These are phyloP conservation scores for Phialophora macrospora DNA, from an alignment of 2,329 filamentous ascomycete genomes.

Conservation along the genomic window DNA sequence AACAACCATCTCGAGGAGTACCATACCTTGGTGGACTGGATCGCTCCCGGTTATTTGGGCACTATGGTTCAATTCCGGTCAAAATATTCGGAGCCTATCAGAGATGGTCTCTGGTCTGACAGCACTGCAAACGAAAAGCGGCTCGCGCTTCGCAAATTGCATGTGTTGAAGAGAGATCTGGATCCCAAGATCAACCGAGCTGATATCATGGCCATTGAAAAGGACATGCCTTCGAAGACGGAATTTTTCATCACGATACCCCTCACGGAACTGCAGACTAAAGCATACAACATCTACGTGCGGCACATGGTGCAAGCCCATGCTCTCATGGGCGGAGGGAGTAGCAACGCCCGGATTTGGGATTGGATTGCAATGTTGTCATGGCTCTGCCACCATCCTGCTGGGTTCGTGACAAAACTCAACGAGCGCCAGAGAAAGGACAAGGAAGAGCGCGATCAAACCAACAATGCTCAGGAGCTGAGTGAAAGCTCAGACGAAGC, in stretches of 20 bases:
- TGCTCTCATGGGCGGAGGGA: constrained; percentile 39
- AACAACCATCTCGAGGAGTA: constrained; percentile 86
- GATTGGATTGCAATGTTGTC: constrained; percentile 60
- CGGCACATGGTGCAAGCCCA: constrained; percentile 46
- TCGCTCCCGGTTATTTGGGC: constrained; percentile 78
- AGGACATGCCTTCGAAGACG: constrained; percentile 72
- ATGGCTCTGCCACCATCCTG: constrained; percentile 65
- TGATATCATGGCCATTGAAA: constrained; percentile 69
- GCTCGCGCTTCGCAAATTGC: constrained; percentile 67
- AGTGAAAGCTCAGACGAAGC: constrained; percentile 24
- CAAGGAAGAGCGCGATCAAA: constrained; percentile 31
- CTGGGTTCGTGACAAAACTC: constrained; percentile 58
- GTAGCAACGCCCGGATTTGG: constrained; percentile 54
- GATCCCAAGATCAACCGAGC: constrained; percentile 77
- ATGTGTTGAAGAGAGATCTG: constrained; percentile 72
- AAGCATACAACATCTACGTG: constrained; percentile 65
- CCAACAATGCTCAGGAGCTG: not conserved
- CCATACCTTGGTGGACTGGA: constrained; percentile 85
- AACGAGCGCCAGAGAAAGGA: constrained; percentile 42
- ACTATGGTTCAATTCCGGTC: constrained; percentile 68
- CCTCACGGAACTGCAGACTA: constrained; percentile 67
- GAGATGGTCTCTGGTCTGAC: constrained; percentile 70
- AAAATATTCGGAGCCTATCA: constrained; percentile 75
- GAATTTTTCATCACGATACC: constrained; percentile 82
- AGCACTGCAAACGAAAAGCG: constrained; percentile 63